Evolutionary conservation across 2,329 filamentous ascomycete species (phyloP).

Genomic region (Parastagonospora nodorum): DNA sequence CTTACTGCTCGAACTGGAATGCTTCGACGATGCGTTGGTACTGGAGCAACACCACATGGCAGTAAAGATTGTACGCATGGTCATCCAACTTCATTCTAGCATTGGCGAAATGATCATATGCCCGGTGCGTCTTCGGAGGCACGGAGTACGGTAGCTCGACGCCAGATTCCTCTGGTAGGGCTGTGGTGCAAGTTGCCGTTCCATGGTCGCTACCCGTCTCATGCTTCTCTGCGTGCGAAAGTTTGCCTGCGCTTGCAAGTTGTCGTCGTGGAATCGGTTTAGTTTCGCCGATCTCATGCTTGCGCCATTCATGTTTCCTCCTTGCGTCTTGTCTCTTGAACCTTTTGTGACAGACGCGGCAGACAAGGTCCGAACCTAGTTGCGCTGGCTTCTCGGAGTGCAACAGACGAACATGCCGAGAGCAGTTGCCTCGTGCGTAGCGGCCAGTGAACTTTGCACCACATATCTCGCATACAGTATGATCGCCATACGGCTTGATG

Average conservation of each 20-base stretch:
- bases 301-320: slow-evolving; percentile 11
- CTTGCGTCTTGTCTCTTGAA: slow-evolving; percentile 9
- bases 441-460: neutral
- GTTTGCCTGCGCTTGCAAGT: neutral
- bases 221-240: neutral
- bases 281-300: slow-evolving; percentile 2
- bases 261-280: slow-evolving; percentile 2
- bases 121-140: neutral
- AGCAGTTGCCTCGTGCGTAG: slow-evolving; percentile 2
- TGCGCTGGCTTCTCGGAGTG: neutral
- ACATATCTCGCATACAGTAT: slow-evolving; percentile 3
- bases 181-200: neutral
- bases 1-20: slow-evolving; percentile 2
- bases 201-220: neutral
- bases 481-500: neutral
- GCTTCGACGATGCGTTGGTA: neutral
- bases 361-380: neutral
- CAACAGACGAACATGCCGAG: slow-evolving; percentile 4
- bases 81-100: neutral
- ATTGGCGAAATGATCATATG: neutral
- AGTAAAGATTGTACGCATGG: neutral
- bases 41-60: neutral
- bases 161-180: neutral
- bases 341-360: slow-evolving; percentile 1
- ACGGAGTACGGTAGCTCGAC: neutral